Conservation (phyloP, 306 rosid species). For the Urtica urens region DNA sequence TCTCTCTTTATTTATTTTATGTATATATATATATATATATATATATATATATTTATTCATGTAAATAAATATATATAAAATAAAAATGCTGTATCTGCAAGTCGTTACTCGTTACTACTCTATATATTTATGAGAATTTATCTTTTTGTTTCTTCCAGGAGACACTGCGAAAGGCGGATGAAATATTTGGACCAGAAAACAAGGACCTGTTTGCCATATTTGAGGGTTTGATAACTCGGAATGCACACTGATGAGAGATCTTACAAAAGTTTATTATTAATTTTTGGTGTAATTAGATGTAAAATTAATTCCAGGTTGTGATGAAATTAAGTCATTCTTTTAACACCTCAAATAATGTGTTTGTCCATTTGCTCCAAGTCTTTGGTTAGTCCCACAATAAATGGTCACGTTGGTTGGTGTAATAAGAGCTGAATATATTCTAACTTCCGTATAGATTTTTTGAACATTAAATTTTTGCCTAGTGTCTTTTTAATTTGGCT, state of each 20-base stretch:
- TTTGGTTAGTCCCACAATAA: background rate
- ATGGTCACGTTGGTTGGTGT: too few species aligned
- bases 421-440: too few species aligned
- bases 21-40: too few species aligned
- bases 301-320: constrained; percentile 2
- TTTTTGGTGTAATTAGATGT: constrained; percentile 12
- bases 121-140: background rate
- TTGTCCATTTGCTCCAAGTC: background rate
- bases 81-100: background rate
- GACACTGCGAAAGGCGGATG: constrained; percentile 77
- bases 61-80: background rate
- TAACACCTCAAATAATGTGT: constrained; percentile 6
- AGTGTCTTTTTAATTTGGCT: too few species aligned
- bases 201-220: constrained; percentile 70
- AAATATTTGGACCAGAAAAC: constrained; percentile 85
- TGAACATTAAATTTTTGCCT: too few species aligned
- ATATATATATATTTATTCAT: background rate
- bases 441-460: too few species aligned
- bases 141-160: constrained; percentile 37
- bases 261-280: background rate
- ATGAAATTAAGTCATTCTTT: constrained; percentile 32
- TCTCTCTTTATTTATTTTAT: background rate
- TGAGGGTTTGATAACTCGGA: constrained; percentile 83
- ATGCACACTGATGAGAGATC: constrained; percentile 36
- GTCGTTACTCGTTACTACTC: background rate